Evolutionary conservation across 306 rosid species (phyloP), one percentile per base, ranked within the genome.

Genomic region (Cucurbita moschata): DNA sequence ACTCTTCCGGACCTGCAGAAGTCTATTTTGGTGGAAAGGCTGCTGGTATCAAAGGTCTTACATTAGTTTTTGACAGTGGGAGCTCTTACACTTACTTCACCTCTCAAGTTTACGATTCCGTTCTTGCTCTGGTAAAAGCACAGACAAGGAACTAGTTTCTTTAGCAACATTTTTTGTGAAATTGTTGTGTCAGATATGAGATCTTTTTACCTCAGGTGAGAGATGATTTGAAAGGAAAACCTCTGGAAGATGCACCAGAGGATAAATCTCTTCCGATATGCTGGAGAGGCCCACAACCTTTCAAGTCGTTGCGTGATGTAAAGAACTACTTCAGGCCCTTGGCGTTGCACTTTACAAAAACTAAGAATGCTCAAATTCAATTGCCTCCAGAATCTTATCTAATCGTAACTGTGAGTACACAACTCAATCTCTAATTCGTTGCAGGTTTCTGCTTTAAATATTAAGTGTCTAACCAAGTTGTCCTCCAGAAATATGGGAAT

Each of bases 61-160:
- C 71, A 6, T 43, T 88, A n/a, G 72, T 83, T 62, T 93, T 93
- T 82, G 98, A 90, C 73, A 93, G 97, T 74, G 96, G 98, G 3
- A 86, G 92, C 85, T 84, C 98, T 26, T 93, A 90, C 81, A 81
- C 94, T 15, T 90, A 93, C 84, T 79, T 93, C 80, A 87, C 71
- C 76, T 43, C 89, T 67, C 73, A 76, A 75, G 82, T 84, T 78
- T 85, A 90, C 63, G 51, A 63, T 21, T 74, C 79, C 26, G n/a
- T 82, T 56, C 52, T 87, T 73, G 47, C 81, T 74, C 75, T 81
- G 90, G 98, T 93, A 77, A 87, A 59, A 23, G 7, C 56, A 23
- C 85, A 80, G 58, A 8, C 42, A 54, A 79, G 44, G 35, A 71
- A 47, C 42, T 4, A 21, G 47, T 26, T 68, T 7, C 42, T 67